These are phyloP conservation scores for Ascochyta fabae DNA, from an alignment of 2,329 filamentous ascomycete genomes.

Conservation along the genomic window DNA sequence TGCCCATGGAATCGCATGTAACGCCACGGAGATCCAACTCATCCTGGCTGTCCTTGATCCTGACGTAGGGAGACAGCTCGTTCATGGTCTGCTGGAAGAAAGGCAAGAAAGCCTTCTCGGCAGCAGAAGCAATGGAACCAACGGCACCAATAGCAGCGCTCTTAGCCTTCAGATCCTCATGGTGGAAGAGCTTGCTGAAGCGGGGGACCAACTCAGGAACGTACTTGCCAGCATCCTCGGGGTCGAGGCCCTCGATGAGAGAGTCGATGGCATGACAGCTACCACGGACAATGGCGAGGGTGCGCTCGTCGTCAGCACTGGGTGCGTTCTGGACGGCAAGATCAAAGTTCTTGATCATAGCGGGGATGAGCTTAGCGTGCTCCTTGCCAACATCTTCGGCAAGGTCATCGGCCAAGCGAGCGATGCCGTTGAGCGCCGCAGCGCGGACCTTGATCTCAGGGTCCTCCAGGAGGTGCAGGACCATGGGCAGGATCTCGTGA, in stretches of 20 bases:
- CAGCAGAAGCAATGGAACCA: constrained; percentile 86
- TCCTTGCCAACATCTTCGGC: constrained; percentile 87
- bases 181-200: constrained; percentile 81
- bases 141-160: constrained; percentile 86
- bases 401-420: constrained; percentile 90
- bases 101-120: constrained; percentile 83
- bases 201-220: constrained; percentile 82
- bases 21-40: constrained; percentile 89
- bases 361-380: constrained; percentile 82
- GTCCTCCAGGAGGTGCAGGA: constrained; percentile 84
- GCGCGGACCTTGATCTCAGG: constrained; percentile 83
- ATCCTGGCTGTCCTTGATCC: constrained; percentile 86
- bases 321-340: constrained; percentile 73
- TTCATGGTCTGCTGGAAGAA: constrained; percentile 93
- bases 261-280: constrained; percentile 91
- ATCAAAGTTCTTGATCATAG: constrained; percentile 87
- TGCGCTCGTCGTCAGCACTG: constrained; percentile 72
- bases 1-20: constrained; percentile 90
- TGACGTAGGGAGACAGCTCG: constrained; percentile 81
- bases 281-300: constrained; percentile 83
- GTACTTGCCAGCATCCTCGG: constrained; percentile 80
- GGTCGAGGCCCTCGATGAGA: constrained; percentile 83
- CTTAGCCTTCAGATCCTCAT: constrained; percentile 89
- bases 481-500: constrained; percentile 80
- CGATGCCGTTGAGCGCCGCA: constrained; percentile 84